A percentile compares a stretch with the other conserved stretches of the same genome.
Conservation (phyloP, 2,329 filamentous ascomycete genomes). For the Raffaelea deltoideospora region DNA sequence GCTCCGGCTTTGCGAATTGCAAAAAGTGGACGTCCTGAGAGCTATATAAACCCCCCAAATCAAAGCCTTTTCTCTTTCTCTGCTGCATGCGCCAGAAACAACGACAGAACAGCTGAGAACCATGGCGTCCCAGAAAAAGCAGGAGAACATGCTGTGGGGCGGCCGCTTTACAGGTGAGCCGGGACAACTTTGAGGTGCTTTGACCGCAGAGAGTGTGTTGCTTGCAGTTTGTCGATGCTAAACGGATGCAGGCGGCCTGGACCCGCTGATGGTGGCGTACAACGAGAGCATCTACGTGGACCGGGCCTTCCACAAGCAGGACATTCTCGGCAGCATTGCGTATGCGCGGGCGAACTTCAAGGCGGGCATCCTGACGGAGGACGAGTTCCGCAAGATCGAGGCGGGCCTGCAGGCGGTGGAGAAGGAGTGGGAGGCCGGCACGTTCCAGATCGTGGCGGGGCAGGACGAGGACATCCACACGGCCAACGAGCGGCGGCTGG, state of each 20-base stretch:
- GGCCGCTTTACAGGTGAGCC: constrained; percentile 33
- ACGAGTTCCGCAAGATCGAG: constrained; percentile 64
- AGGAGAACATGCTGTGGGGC: constrained; percentile 26
- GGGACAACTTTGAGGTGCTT: background rate
- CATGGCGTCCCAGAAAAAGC: constrained; percentile 19
- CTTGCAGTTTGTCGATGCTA: background rate
- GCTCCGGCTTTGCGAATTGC: no score
- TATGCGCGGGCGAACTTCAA: constrained; percentile 70
- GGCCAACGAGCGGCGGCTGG: constrained; percentile 55
- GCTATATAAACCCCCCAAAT: no score
- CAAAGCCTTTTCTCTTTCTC: no score
- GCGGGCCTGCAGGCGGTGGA: constrained; percentile 45
- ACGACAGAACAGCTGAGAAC: no score
- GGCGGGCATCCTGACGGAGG: constrained; percentile 53
- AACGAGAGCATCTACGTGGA: constrained; percentile 73
- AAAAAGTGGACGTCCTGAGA: no score
- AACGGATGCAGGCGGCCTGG: constrained; percentile 47
- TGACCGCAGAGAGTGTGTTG: constrained; percentile 5
- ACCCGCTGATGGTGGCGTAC: constrained; percentile 76
- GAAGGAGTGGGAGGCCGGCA: constrained; percentile 35
- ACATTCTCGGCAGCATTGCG: constrained; percentile 67
- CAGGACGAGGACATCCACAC: constrained; percentile 51
- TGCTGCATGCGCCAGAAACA: no score
- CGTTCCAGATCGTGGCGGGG: constrained; percentile 34
- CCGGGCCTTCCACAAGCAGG: constrained; percentile 60